These are phyloP conservation scores for Chara braunii DNA, from an alignment of 139 green algal species.

Conservation along the genomic window DNA sequence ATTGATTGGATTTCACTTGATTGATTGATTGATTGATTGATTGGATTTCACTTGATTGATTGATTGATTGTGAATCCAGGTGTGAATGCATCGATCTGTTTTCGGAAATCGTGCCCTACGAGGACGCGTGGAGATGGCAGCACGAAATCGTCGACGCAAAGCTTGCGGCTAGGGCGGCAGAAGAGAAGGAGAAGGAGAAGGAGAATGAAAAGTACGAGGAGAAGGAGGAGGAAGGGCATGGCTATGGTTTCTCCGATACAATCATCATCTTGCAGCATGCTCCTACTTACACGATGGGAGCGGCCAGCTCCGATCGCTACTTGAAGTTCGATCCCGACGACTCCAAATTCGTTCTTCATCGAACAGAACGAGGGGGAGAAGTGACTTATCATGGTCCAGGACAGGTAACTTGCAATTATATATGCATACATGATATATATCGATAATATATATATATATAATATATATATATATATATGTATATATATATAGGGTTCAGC, in stretches of 20 bases:
- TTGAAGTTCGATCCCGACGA: slow-evolving; percentile 54
- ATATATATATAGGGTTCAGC: too few relatives aligned
- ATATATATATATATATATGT: too few relatives aligned
- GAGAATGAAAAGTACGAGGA: background rate
- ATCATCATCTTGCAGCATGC: slow-evolving; percentile 60
- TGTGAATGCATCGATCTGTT: slow-evolving; percentile 33
- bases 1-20: too few relatives aligned
- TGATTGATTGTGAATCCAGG: too few relatives aligned
- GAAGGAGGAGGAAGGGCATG: background rate
- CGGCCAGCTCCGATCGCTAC: slow-evolving; percentile 41
- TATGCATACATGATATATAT: too few relatives aligned
- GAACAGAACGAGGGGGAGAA: slow-evolving; percentile 67
- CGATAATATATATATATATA: too few relatives aligned
- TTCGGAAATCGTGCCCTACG: slow-evolving; percentile 14
- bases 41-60: too few relatives aligned
- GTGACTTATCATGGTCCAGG: slow-evolving; percentile 75
- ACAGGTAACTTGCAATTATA: too few relatives aligned
- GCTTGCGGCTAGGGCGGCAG: background rate
- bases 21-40: too few relatives aligned
- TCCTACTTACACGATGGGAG: slow-evolving; percentile 66
- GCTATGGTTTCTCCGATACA: background rate
- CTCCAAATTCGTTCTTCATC: slow-evolving; percentile 47
- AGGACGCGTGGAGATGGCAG: slow-evolving; percentile 32
- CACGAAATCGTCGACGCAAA: slow-evolving; percentile 5
- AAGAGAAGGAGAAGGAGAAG: background rate